phyloP scores from a whole-genome alignment of 2,329 filamentous ascomycete genomes.

The Paracoccidioides lutzii region DNA sequence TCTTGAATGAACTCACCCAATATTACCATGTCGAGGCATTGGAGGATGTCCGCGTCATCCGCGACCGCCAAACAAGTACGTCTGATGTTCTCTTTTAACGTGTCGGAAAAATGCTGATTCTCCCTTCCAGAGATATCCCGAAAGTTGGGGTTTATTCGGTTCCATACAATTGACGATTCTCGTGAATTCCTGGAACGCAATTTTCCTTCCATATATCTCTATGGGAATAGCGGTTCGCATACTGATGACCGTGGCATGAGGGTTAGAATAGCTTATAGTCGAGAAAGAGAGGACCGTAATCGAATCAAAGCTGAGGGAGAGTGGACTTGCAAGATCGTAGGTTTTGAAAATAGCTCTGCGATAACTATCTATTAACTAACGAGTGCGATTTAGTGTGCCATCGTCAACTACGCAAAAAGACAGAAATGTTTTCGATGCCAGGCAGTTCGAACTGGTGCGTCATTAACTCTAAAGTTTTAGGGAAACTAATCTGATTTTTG shows the following conservation, averaged over 20 bases:
- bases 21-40: slow-evolving; percentile 40
- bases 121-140: slow-evolving; percentile 37
- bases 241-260: slow-evolving; percentile 31
- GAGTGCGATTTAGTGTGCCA: slow-evolving; percentile 34
- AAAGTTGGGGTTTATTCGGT: slow-evolving; percentile 45
- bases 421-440: slow-evolving; percentile 48
- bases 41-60: slow-evolving; percentile 45
- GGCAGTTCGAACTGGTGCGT: slow-evolving; percentile 39
- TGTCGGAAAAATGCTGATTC: slow-evolving; percentile 10
- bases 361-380: neutral
- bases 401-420: slow-evolving; percentile 45
- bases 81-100: slow-evolving; percentile 6
- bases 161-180: slow-evolving; percentile 37
- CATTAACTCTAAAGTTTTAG: neutral
- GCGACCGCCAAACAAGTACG: slow-evolving; percentile 45
- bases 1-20: slow-evolving; percentile 42
- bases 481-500: slow-evolving; percentile 8
- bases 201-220: slow-evolving; percentile 38
- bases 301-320: slow-evolving; percentile 39
- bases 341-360: slow-evolving; percentile 4
- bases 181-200: slow-evolving; percentile 42
- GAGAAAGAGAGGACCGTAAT: slow-evolving; percentile 40
- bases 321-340: slow-evolving; percentile 44
- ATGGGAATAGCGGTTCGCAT: slow-evolving; percentile 28
- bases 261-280: slow-evolving; percentile 41